Conservation (phyloP, 2,329 filamentous ascomycete genomes). For the Scedosporium apiospermum region DNA sequence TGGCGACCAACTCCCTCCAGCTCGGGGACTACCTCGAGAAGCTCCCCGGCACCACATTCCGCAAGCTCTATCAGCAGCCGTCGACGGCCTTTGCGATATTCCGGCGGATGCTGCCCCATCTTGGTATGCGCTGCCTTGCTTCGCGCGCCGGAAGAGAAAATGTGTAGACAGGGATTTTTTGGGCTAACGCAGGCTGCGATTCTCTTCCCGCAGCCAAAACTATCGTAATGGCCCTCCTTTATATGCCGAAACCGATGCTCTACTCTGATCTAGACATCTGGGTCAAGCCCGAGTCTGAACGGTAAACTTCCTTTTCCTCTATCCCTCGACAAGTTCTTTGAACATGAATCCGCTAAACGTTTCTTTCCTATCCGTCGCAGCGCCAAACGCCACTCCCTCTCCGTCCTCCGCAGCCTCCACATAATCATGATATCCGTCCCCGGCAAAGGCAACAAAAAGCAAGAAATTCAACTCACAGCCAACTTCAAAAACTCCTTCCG, state of each 20-base stretch:
- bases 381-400: slow-evolving; percentile 75
- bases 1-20: slow-evolving; percentile 41
- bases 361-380: slow-evolving; percentile 27
- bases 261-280: slow-evolving; percentile 77
- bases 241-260: slow-evolving; percentile 72
- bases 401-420: slow-evolving; percentile 75
- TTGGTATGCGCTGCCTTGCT: slow-evolving; percentile 48
- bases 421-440: slow-evolving; percentile 61
- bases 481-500: slow-evolving; percentile 80
- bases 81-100: slow-evolving; percentile 94
- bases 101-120: slow-evolving; percentile 87
- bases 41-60: slow-evolving; percentile 81
- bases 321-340: no score
- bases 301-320: slow-evolving; percentile 16
- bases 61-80: slow-evolving; percentile 88
- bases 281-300: slow-evolving; percentile 58
- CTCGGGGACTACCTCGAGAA: slow-evolving; percentile 88
- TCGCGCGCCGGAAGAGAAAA: neutral
- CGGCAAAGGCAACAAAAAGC: slow-evolving; percentile 51
- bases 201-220: slow-evolving; percentile 61
- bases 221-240: slow-evolving; percentile 91
- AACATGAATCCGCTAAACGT: neutral
- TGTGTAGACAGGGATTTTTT: neutral
- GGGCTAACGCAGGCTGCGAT: neutral
- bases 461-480: slow-evolving; percentile 66